Percentiles rank a stretch among this genome's conserved stretches.
Evolutionary conservation across 2,329 filamentous ascomycete genomes (phyloP).

Genomic region (Sphaerostilbella broomeana): DNA sequence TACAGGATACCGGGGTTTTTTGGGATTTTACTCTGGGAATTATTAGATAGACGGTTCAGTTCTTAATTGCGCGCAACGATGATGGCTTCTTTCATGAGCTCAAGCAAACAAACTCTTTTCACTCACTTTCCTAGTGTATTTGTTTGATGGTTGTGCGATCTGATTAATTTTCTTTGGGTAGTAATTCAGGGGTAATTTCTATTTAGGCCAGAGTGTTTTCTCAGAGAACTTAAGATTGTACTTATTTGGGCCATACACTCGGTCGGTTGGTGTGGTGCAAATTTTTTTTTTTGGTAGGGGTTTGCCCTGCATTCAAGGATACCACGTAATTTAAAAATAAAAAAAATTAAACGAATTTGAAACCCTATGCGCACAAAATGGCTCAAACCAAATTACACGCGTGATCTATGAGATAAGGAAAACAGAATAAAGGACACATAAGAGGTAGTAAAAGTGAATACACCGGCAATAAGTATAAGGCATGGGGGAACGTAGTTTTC

Average conservation of each 20-base stretch:
- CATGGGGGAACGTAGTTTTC: too few relatives aligned
- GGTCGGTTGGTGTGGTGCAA: background rate
- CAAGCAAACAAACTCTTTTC: conserved; percentile 2
- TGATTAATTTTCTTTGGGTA: too few relatives aligned
- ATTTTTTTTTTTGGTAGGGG: conserved; percentile 7
- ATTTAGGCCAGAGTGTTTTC: too few relatives aligned
- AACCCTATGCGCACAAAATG: background rate
- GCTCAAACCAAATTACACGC: too few relatives aligned
- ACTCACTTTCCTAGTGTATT: background rate
- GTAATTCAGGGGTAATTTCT: too few relatives aligned
- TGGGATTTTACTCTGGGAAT: conserved; percentile 2
- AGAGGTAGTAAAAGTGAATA: too few relatives aligned
- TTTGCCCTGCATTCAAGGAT: conserved; percentile 8
- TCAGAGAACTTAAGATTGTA: too few relatives aligned
- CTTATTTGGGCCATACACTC: background rate
- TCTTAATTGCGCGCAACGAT: conserved; percentile 11
- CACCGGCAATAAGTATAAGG: too few relatives aligned
- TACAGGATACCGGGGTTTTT: conserved; percentile 4
- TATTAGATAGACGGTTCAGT: conserved; percentile 10
- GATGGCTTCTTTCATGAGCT: conserved; percentile 13
- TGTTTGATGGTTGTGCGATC: background rate
- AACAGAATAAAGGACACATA: too few relatives aligned
- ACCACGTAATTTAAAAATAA: background rate
- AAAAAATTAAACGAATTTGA: background rate
- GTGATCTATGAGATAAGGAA: too few relatives aligned